phyloP scores from a whole-genome alignment of 192 early-diverging fungal species.

The Rhizophlyctis rosea region DNA sequence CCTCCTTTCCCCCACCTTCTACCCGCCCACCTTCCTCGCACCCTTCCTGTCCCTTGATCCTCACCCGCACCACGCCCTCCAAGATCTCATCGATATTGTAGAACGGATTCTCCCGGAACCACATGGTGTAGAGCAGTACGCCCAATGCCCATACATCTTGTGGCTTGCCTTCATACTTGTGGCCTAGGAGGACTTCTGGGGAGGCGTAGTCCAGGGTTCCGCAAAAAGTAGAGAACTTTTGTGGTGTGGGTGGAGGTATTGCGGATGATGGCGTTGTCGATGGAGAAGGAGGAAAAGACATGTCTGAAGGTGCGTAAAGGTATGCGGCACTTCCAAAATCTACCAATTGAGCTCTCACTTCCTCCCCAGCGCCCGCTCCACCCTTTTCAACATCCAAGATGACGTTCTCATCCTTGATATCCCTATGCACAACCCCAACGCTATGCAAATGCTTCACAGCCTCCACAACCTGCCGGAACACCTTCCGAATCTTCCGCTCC shows the following conservation, averaged over 20 bases:
- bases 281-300: too few relatives aligned
- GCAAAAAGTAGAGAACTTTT: slow-evolving; percentile 65
- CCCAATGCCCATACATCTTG: slow-evolving; percentile 74
- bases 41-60: too few relatives aligned
- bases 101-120: slow-evolving; percentile 72
- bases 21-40: too few relatives aligned
- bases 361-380: too few relatives aligned
- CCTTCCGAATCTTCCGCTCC: slow-evolving; percentile 31
- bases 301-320: too few relatives aligned
- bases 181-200: slow-evolving; percentile 61
- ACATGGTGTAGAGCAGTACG: slow-evolving; percentile 64
- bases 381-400: too few relatives aligned
- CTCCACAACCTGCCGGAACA: slow-evolving; percentile 56
- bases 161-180: slow-evolving; percentile 63
- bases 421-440: slow-evolving; percentile 57
- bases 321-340: slow-evolving; percentile 75
- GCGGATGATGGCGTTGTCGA: too few relatives aligned
- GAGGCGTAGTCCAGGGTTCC: slow-evolving; percentile 71
- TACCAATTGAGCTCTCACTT: slow-evolving; percentile 55
- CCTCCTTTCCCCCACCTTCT: too few relatives aligned
- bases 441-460: slow-evolving; percentile 65
- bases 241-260: slow-evolving; percentile 31
- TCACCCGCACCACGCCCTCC: slow-evolving; percentile 47
- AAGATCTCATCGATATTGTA: slow-evolving; percentile 73
- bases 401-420: slow-evolving; percentile 79